Evolutionary conservation across 176 grass and related monocot species (phyloP).

Genomic region (Phoenix roebelenii): DNA sequence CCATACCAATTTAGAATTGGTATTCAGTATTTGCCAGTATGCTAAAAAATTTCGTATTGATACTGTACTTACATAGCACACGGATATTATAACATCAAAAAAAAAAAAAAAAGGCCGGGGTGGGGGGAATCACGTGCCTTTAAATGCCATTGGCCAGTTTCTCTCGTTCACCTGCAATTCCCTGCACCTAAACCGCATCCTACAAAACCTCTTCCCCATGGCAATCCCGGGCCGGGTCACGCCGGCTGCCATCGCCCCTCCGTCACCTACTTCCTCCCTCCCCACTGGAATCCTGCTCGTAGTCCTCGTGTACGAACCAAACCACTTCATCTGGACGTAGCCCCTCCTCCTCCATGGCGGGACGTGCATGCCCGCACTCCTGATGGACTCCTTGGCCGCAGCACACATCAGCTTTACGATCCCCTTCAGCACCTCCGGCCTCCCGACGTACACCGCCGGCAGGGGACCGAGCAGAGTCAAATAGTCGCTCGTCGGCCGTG

Average conservation of each 20-base stretch:
- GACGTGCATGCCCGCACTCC: conserved; percentile 53
- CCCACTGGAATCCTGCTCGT: background rate
- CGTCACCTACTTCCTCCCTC: too few relatives aligned
- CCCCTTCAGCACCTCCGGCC: conserved; percentile 24
- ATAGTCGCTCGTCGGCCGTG: conserved; percentile 53
- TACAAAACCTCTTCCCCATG: conserved; percentile 17
- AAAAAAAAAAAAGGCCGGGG: too few relatives aligned
- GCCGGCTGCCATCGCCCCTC: background rate
- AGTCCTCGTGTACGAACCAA: conserved; percentile 23
- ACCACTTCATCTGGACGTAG: conserved; percentile 81
- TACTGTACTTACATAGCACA: too few relatives aligned
- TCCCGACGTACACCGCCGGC: conserved; percentile 37
- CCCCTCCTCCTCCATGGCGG: conserved; percentile 59
- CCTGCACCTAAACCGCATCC: conserved; percentile 30
- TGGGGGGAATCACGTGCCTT: too few relatives aligned
- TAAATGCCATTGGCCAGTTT: too few relatives aligned
- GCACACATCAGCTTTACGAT: conserved; percentile 57
- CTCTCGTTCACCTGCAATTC: background rate
- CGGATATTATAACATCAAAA: too few relatives aligned
- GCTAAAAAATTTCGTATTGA: too few relatives aligned
- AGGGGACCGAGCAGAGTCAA: conserved; percentile 27
- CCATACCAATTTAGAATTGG: too few relatives aligned
- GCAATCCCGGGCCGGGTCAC: background rate
- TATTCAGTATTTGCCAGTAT: too few relatives aligned
- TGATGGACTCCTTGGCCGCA: conserved; percentile 56